phyloP scores from a whole-genome alignment of 306 rosid genomes.

The Medicago lupulina region DNA sequence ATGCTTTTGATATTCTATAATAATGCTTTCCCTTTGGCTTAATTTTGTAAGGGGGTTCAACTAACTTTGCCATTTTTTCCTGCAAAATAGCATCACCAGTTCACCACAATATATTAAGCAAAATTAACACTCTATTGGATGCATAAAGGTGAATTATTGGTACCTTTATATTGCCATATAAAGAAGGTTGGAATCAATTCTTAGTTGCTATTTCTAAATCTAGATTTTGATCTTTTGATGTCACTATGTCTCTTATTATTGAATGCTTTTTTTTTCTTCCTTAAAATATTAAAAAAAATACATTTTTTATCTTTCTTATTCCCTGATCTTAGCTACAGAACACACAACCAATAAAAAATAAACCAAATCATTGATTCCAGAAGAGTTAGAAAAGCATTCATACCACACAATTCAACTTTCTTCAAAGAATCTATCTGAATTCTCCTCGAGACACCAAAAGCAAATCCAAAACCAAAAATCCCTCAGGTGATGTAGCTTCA shows the following conservation, averaged over 20 bases:
- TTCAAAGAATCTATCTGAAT: background rate
- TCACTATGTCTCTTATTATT: background rate
- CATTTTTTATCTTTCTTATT: too few relatives aligned
- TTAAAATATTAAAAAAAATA: too few relatives aligned
- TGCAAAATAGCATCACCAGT: constrained; percentile 37
- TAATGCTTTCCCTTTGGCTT: constrained; percentile 72
- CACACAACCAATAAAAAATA: background rate
- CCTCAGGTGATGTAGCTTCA: background rate
- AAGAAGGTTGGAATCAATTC: constrained; percentile 56
- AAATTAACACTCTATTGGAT: constrained; percentile 1
- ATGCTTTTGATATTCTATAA: constrained; percentile 70
- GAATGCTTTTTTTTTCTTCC: background rate
- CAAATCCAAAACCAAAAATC: background rate
- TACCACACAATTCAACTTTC: background rate
- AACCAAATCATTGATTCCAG: background rate
- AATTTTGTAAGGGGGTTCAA: constrained; percentile 70
- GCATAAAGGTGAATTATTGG: constrained; percentile 23
- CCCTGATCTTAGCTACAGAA: background rate
- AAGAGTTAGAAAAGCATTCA: background rate
- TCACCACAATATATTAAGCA: background rate
- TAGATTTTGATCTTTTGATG: background rate
- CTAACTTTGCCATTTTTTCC: constrained; percentile 71
- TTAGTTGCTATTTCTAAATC: background rate
- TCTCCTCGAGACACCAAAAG: background rate
- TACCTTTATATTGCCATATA: constrained; percentile 15